Evolutionary conservation across 768 basidiomycete genomes (phyloP).

Genomic region (Mycena epipterygia): DNA sequence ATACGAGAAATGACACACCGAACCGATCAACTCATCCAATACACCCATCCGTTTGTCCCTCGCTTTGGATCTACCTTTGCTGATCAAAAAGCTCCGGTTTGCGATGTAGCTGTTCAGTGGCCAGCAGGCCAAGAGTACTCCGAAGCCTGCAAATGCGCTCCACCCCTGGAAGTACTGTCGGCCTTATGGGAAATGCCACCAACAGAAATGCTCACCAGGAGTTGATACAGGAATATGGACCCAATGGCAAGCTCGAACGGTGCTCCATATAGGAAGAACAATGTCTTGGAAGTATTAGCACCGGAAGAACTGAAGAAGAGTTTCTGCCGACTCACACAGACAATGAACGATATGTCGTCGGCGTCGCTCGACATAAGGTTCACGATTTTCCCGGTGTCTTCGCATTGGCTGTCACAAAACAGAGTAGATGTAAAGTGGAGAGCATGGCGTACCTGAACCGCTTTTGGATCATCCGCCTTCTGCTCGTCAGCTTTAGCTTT

Average conservation of each 20-base stretch:
- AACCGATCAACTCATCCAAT: constrained; percentile 83
- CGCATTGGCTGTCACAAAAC: too few relatives aligned
- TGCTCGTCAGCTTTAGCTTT: constrained; percentile 4
- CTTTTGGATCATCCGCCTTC: constrained; percentile 68
- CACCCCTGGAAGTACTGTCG: constrained; percentile 15
- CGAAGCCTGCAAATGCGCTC: constrained; percentile 31
- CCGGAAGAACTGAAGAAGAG: neutral
- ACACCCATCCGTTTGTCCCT: constrained; percentile 85
- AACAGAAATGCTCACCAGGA: constrained; percentile 62
- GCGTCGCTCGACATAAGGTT: constrained; percentile 91
- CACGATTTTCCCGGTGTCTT: constrained; percentile 88
- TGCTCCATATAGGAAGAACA: constrained; percentile 20
- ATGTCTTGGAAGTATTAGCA: neutral
- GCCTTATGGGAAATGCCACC: neutral
- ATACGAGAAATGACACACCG: constrained; percentile 49
- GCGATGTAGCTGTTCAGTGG: constrained; percentile 29
- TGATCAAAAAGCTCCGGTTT: constrained; percentile 51
- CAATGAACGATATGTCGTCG: constrained; percentile 56
- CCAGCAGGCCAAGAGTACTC: constrained; percentile 15
- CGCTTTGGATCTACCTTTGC: constrained; percentile 71
- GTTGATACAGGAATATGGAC: constrained; percentile 33
- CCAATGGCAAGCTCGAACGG: constrained; percentile 31
- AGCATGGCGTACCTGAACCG: constrained; percentile 64
- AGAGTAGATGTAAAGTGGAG: neutral
- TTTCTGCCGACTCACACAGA: constrained; percentile 41